Evolutionary conservation across 2,329 filamentous ascomycete genomes (phyloP), one percentile per base, ranked within the genome.

Genomic region (Trichoderma gracile): DNA sequence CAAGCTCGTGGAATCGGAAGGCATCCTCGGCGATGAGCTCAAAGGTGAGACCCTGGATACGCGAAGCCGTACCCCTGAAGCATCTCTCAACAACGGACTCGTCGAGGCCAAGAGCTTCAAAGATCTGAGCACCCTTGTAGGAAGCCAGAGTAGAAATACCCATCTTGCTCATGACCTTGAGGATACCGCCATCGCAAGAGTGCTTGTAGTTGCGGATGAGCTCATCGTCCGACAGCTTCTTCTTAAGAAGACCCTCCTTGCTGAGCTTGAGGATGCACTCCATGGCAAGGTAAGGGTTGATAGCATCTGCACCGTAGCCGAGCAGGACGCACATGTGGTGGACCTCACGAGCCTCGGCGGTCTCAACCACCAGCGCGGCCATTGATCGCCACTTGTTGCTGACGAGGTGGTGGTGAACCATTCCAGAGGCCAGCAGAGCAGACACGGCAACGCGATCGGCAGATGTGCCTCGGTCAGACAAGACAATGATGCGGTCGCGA

Each of bases 151-250:
- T 98, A 7, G 94, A 97, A 69, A 98, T 98, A 81, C 94, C 94
- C 94, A 98, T 98, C 84, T 98, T 98, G 77, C 90, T 95, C 94
- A 98, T 98, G 76, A 98, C 94, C 79, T 98, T 98, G 68, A 98
- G 83, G 68, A 98, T 97, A 80, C 94, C 94, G 73, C 94, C 94
- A 71, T 97, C 93, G 72, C 91, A 94, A 67, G 94, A 97, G 78
- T 96, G 91, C 81, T 96, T 96, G 84, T 97, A 98, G 81, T 98
- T 98, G 72, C 89, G 88, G 70, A 97, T 93, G 64, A 97, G 87
- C 72, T 89, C 85, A 67, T 96, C 89, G 65, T 95, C 86, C 21
- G 84, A 85, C 49, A 97, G 81, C 77, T 95, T 90, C 84, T 96
- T 97, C 77, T 93, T 90, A 77, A 97, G 96, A 67, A 97, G 82